Percentiles rank a stretch among this genome's conserved stretches.
These are phyloP conservation scores for Diaporthe destruens DNA, from an alignment of 2,329 filamentous ascomycete genomes.

Conservation along the genomic window DNA sequence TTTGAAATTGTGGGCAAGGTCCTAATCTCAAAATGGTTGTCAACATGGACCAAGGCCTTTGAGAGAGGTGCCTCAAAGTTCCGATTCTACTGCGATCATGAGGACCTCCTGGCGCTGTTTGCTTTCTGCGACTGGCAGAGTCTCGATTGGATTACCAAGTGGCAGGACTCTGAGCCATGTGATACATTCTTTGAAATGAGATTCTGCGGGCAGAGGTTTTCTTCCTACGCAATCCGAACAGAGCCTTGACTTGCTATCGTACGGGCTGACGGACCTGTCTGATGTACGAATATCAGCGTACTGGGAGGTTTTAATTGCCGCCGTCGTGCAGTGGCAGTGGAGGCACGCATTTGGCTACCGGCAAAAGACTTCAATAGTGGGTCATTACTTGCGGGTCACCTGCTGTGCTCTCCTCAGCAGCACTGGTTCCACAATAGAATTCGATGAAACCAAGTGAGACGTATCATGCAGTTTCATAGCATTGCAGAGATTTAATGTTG, in stretches of 20 bases:
- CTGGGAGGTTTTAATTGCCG: too few relatives aligned
- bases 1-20: slow-evolving; percentile 3
- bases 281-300: too few relatives aligned
- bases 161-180: neutral
- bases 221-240: neutral
- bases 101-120: neutral
- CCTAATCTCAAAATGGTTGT: neutral
- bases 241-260: neutral
- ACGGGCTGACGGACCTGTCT: too few relatives aligned
- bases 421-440: too few relatives aligned
- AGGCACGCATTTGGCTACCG: too few relatives aligned
- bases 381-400: too few relatives aligned
- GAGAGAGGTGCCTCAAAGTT: neutral
- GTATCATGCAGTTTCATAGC: too few relatives aligned
- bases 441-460: too few relatives aligned
- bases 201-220: neutral
- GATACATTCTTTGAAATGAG: neutral
- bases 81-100: neutral
- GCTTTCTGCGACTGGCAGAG: neutral
- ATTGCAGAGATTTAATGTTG: too few relatives aligned
- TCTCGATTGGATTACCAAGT: neutral
- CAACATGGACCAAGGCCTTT: neutral
- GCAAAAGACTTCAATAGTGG: too few relatives aligned
- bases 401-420: too few relatives aligned
- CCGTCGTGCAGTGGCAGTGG: too few relatives aligned